phyloP scores from a whole-genome alignment of 495 filamentous ascomycete genomes.

The Penicillium alfredii region DNA sequence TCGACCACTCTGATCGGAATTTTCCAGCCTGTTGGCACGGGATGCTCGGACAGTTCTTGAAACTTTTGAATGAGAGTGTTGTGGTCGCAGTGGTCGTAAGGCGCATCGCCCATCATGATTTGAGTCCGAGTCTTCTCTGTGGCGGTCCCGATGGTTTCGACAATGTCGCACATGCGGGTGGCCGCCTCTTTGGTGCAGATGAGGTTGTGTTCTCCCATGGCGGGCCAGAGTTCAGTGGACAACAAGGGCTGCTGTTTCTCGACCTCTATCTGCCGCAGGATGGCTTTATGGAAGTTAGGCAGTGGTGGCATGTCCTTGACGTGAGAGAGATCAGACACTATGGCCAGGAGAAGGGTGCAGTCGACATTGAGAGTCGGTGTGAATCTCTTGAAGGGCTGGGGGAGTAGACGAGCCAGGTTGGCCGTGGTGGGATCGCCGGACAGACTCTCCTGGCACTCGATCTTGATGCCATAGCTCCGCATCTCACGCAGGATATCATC shows the following conservation, averaged over 20 bases:
- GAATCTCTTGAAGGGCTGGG: slow-evolving; percentile 49
- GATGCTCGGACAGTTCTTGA: slow-evolving; percentile 45
- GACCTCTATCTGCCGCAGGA: slow-evolving; percentile 58
- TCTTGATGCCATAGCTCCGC: slow-evolving; percentile 47
- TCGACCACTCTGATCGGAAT: slow-evolving; percentile 49
- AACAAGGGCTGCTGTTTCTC: slow-evolving; percentile 57
- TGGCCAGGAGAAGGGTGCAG: slow-evolving; percentile 65
- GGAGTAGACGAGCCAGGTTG: slow-evolving; percentile 42
- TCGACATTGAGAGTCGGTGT: slow-evolving; percentile 62
- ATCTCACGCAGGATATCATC: slow-evolving; percentile 53
- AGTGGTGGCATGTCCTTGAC: slow-evolving; percentile 29
- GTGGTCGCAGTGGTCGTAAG: slow-evolving; percentile 19
- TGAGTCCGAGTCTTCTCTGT: slow-evolving; percentile 52
- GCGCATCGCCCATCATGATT: slow-evolving; percentile 44
- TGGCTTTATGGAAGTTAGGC: slow-evolving; percentile 47
- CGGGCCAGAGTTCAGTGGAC: slow-evolving; percentile 56
- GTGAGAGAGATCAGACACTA: slow-evolving; percentile 68
- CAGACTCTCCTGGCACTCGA: slow-evolving; percentile 39
- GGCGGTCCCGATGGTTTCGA: slow-evolving; percentile 58
- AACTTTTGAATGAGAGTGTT: slow-evolving; percentile 35
- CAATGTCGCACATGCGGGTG: slow-evolving; percentile 59
- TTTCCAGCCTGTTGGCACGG: slow-evolving; percentile 41
- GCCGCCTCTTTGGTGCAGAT: slow-evolving; percentile 60
- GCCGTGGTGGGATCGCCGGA: slow-evolving; percentile 22
- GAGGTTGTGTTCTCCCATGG: slow-evolving; percentile 46